Conservation (phyloP, 2,329 filamentous ascomycete species). For the Akanthomyces uredinophilus region DNA sequence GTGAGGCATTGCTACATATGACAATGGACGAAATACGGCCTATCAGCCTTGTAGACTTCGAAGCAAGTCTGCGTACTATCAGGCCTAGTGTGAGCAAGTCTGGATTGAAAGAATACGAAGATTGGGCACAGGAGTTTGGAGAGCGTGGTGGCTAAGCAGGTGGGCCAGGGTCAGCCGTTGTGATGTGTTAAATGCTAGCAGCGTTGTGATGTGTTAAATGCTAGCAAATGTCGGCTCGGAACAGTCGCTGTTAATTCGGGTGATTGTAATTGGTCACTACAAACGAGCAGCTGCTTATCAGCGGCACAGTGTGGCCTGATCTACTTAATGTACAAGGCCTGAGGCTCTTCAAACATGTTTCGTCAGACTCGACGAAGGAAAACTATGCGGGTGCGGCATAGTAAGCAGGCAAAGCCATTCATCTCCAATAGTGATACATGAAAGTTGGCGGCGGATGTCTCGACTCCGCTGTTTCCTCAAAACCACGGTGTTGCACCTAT, state of each 20-base stretch:
- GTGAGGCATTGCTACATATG: constrained; percentile 84
- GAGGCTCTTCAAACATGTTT: not conserved
- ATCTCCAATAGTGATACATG: not conserved
- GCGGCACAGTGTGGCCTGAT: not conserved
- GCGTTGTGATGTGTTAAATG: not conserved
- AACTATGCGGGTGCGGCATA: not conserved
- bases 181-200: not conserved
- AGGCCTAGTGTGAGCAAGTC: constrained; percentile 83
- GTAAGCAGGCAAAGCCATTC: not conserved
- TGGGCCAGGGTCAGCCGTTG: not conserved
- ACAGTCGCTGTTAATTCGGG: not conserved
- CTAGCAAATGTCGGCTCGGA: not conserved
- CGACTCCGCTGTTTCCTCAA: not conserved
- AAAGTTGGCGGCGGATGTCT: not conserved
- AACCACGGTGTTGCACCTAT: not conserved
- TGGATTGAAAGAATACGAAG: constrained; percentile 83
- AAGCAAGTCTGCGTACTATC: constrained; percentile 77
- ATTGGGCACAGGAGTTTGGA: constrained; percentile 91
- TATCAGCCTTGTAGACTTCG: constrained; percentile 78
- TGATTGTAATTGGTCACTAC: not conserved
- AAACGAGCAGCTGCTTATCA: not conserved
- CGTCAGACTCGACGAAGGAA: not conserved
- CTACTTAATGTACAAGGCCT: constrained; percentile 2
- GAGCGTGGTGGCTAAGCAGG: constrained; percentile 70
- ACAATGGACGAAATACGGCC: constrained; percentile 91